A percentile compares a stretch with the other conserved stretches of the same genome.
Conservation (phyloP, 345 rosid genomes). For the Gossypium longicalyx region DNA sequence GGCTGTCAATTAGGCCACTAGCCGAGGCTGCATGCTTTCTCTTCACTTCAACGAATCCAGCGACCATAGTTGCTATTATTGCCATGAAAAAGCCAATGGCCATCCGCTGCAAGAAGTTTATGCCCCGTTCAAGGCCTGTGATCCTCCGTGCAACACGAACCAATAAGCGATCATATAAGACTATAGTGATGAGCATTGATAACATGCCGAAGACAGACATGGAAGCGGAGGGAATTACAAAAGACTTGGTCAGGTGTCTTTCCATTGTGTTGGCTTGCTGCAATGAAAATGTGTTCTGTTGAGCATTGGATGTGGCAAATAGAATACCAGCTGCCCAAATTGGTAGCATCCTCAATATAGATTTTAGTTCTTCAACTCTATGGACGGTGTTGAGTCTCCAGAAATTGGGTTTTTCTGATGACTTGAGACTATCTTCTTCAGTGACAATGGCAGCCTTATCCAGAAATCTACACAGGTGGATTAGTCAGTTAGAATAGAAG, state of each 20-base stretch:
- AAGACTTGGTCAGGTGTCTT: conserved; percentile 32
- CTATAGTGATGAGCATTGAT: conserved; percentile 42
- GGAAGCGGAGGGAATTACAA: conserved; percentile 46
- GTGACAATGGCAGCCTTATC: conserved; percentile 50
- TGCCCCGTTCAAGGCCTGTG: conserved; percentile 46
- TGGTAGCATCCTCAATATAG: conserved; percentile 44
- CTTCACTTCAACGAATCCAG: conserved; percentile 43
- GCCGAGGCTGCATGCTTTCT: conserved; percentile 32
- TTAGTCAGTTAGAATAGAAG: neutral
- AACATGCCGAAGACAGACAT: conserved; percentile 43
- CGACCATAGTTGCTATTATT: conserved; percentile 41
- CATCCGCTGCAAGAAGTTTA: conserved; percentile 43
- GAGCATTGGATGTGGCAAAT: conserved; percentile 39
- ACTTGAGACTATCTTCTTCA: conserved; percentile 22
- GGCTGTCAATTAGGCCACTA: conserved; percentile 25
- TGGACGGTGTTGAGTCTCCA: conserved; percentile 53
- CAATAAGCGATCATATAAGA: conserved; percentile 35
- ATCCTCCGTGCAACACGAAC: conserved; percentile 27
- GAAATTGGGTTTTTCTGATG: conserved; percentile 23
- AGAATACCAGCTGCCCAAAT: conserved; percentile 54
- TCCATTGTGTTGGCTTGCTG: conserved; percentile 51
- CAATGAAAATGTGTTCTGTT: conserved; percentile 45
- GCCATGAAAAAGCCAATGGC: conserved; percentile 43
- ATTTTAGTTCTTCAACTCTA: conserved; percentile 48
- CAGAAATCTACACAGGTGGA: conserved; percentile 26